Conservation (phyloP, 2,329 filamentous ascomycete genomes). For the Neodidymelliopsis sp. region DNA sequence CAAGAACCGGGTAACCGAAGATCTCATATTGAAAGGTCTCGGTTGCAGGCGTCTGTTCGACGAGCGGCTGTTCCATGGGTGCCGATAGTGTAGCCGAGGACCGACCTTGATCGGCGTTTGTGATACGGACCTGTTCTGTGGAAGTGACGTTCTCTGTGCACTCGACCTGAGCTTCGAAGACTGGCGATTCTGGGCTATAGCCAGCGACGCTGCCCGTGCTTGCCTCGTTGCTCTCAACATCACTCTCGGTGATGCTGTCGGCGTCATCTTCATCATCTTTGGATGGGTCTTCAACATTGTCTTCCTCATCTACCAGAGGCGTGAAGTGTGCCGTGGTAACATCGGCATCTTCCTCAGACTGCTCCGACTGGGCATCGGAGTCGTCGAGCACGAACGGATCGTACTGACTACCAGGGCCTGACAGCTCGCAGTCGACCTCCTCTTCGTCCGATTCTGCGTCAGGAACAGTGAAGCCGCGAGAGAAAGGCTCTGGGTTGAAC, state of each 20-base stretch:
- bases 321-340: conserved; percentile 1
- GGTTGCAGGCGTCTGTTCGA: not conserved
- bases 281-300: not conserved
- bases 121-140: not conserved
- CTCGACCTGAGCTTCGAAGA: not conserved
- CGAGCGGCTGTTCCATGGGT: not conserved
- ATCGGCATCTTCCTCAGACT: not conserved
- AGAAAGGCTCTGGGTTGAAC: conserved; percentile 19
- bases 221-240: conserved; percentile 7
- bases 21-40: not conserved
- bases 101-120: not conserved
- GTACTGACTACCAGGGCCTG: conserved; percentile 32
- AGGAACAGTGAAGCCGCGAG: conserved; percentile 43
- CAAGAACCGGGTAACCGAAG: not conserved
- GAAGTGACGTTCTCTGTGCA: not conserved
- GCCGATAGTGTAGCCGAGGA: not conserved
- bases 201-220: not conserved
- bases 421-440: conserved; percentile 18
- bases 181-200: not conserved
- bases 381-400: conserved; percentile 44
- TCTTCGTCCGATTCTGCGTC: conserved; percentile 42
- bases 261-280: not conserved
- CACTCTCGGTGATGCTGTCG: not conserved
- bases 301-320: not conserved
- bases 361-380: conserved; percentile 34